Base-by-base conservation (phyloP, 176 grass and related monocot species). In the Phoenix dactylifera region DNA sequence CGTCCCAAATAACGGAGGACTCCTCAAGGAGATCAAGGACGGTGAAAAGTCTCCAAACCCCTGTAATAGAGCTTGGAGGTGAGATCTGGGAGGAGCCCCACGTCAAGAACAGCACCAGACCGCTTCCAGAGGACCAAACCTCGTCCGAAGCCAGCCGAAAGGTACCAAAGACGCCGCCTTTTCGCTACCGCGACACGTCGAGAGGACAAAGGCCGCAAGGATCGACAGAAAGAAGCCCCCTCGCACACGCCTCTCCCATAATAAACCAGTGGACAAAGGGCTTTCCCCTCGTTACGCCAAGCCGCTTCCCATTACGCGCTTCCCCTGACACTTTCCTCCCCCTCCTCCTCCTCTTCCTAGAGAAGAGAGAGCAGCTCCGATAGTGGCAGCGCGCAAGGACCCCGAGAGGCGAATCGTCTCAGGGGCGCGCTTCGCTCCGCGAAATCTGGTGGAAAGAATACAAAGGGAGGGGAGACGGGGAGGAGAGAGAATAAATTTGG, bases 221-320 rank as follows among this genome's bases (percentile, higher is more conserved):
- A 68, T 44, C 52, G 52, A 55, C 22, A 9, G 51, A 55, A 67
- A 22, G 65, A 23, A 55, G 14, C 25, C 65, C 26, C 24, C 35
- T 16, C 22, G 19, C 57, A 22, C 24, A 71, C 68, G 68, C 57
- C 57, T 32, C 57, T 29, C 68, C 15, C 68, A 23, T 29, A 52
- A 52, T 58, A 59, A 60, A 51, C 68, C 68, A 23, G 24, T 17
- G 68, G 57, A 26, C 25, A 71, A 71, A 71, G 24, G 57, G 24
- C 30, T 18, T 49, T 30, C 16, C 26, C 44, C 48, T 60, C n/a
- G 26, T 49, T 4, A 49, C 54, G n/a, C 28, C 9, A 44, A 44
- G 9, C 35, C 24, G 25, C 49, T 19, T 60, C 57, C 39, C 68
- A 15, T 51, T 39, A 10, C 1, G 32, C 7, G 32, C 32, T 39